Conservation (phyloP, 2,329 filamentous ascomycete species). For the Claviceps spartinae region DNA sequence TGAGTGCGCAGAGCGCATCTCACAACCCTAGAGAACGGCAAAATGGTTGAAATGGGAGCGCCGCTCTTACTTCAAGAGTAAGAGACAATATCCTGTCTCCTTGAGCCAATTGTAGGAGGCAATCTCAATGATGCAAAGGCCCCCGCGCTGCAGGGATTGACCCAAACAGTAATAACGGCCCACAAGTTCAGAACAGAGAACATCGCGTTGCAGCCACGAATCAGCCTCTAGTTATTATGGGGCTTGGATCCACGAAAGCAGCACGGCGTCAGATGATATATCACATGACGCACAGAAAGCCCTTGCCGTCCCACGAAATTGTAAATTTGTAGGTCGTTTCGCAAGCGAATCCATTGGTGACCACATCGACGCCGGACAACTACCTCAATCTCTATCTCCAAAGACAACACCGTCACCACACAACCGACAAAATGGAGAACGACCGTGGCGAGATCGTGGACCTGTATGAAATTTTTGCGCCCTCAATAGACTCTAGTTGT, state of each 20-base stretch:
- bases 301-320: slow-evolving; percentile 25
- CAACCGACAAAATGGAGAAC: slow-evolving; percentile 84
- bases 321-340: slow-evolving; percentile 19
- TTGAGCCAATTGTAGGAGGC: too few species aligned
- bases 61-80: background rate
- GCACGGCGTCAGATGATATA: slow-evolving; percentile 21
- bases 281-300: slow-evolving; percentile 24
- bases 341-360: slow-evolving; percentile 17
- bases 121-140: too few species aligned
- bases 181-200: background rate
- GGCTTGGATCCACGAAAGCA: slow-evolving; percentile 11
- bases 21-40: slow-evolving; percentile 17
- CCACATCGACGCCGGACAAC: slow-evolving; percentile 17
- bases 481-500: background rate
- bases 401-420: slow-evolving; percentile 14
- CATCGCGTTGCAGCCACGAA: slow-evolving; percentile 1
- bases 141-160: background rate
- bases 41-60: slow-evolving; percentile 8
- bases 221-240: background rate
- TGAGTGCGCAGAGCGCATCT: slow-evolving; percentile 36
- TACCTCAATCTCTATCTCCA: slow-evolving; percentile 10
- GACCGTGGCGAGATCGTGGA: slow-evolving; percentile 99
- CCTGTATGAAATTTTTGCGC: slow-evolving; percentile 53
- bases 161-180: too few species aligned
- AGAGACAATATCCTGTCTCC: too few species aligned